Evolutionary conservation across 2,329 filamentous ascomycete species (phyloP), one percentile per base, ranked within the genome.

Genomic region (Delphinella strobiligena): DNA sequence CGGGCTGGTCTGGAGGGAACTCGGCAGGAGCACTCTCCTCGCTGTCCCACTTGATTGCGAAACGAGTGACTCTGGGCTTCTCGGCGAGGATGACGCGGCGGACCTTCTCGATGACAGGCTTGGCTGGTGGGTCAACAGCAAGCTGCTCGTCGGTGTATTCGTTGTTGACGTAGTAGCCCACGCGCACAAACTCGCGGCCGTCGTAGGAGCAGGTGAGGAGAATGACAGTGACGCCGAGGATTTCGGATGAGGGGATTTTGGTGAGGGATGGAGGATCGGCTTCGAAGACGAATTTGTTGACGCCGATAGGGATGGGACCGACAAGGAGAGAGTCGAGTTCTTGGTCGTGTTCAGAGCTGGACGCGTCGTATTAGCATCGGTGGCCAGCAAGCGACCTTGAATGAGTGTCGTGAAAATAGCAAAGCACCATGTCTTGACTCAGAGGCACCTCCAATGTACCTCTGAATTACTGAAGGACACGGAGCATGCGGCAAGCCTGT

Each of bases 1-100:
- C 91, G 31, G 91, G 91, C 66, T 98, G 91, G 61, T 98, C 91
- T 45, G 91, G 93, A 19, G 91, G 91, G 61, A 85, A 98, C 64
- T 98, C 89, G 48, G 91, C 80, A 2, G 91, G 91, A 19, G 91
- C 91, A 59, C 87, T 91, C 49, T 88, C 89, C 56, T 98, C 91
- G n/a, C 85, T 91, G 58, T 98, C 91, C 91, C 91, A 98, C 68
- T 98, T 98, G 67, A 98, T 98, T 33, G 88, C 87, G 58, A 98
- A 98, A 48, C 91, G 79, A 19, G 91, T 98, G 37, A 98, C 91
- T 63, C 91, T 78, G 10, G 91, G 91, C 75, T 98, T 98, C 67
- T 96, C 89, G 3, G 88, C 87, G 29, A 98, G 75, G 37, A 98
- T 84, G 57, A 93, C 95, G 52, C 93, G 81, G 50, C 78, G 77